phyloP scores from a whole-genome alignment of 768 basidiomycete species.

The Sarcodon aspratus region DNA sequence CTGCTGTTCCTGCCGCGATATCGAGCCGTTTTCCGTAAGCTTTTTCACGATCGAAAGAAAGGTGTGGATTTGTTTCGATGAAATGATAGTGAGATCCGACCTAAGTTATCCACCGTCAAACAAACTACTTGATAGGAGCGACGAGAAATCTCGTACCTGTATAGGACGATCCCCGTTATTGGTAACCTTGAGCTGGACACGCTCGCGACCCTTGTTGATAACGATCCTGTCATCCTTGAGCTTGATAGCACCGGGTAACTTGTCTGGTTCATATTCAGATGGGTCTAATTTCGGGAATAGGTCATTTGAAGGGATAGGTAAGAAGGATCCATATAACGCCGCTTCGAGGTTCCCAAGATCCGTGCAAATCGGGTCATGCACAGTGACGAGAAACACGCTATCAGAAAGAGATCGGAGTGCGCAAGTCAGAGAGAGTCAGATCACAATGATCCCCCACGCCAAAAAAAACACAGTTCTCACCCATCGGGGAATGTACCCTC shows the following conservation, averaged over 20 bases:
- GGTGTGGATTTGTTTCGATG: constrained; percentile 72
- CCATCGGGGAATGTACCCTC: constrained; percentile 88
- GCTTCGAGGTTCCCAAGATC: constrained; percentile 64
- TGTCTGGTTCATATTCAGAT: constrained; percentile 36
- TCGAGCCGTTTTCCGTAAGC: constrained; percentile 84
- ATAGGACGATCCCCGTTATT: constrained; percentile 92
- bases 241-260: constrained; percentile 68
- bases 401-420: neutral
- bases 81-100: constrained; percentile 95
- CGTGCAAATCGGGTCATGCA: constrained; percentile 89
- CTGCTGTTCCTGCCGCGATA: constrained; percentile 90
- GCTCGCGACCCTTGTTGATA: constrained; percentile 66
- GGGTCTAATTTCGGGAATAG: constrained; percentile 49
- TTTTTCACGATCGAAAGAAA: constrained; percentile 73
- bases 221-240: constrained; percentile 51
- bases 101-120: constrained; percentile 22
- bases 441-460: neutral
- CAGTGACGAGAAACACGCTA: constrained; percentile 92
- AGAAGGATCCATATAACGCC: constrained; percentile 93
- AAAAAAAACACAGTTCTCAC: constrained; percentile 27
- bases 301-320: constrained; percentile 62
- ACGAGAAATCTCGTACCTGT: constrained; percentile 40
- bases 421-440: neutral
- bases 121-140: neutral
- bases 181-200: constrained; percentile 63